Conservation (phyloP, 306 rosid species). For the Lathyrus tuberosus region DNA sequence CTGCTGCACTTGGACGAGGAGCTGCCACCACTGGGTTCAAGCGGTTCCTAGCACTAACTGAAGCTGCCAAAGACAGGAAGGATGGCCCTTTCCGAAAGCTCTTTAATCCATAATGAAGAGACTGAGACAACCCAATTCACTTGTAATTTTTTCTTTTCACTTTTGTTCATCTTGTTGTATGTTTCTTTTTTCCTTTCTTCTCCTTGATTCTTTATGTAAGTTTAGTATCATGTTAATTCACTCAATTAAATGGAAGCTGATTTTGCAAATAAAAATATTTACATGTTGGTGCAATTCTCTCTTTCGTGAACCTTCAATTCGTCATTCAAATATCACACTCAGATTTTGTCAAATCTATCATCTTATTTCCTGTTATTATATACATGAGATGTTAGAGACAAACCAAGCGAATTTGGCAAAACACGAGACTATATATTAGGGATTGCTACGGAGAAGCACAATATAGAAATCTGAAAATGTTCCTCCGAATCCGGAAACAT, state of each 20-base stretch:
- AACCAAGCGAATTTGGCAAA: too few relatives aligned
- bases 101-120: constrained; percentile 66
- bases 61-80: constrained; percentile 96
- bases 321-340: not conserved
- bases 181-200: constrained; percentile 25
- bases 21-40: constrained; percentile 98
- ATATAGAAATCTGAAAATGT: too few relatives aligned
- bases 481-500: too few relatives aligned
- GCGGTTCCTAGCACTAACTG: constrained; percentile 96
- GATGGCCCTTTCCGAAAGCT: constrained; percentile 97
- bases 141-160: not conserved
- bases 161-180: constrained; percentile 6
- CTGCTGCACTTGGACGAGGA: constrained; percentile 98
- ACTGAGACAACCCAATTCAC: not conserved
- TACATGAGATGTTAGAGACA: too few relatives aligned
- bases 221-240: constrained; percentile 32
- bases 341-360: not conserved
- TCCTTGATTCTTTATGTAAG: constrained; percentile 44
- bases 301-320: not conserved
- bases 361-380: too few relatives aligned
- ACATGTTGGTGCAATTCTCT: constrained; percentile 31
- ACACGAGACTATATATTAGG: too few relatives aligned
- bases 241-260: constrained; percentile 33
- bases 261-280: constrained; percentile 37
- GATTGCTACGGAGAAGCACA: too few relatives aligned